A percentile compares a stretch with the other conserved stretches of the same genome.
Conservation (phyloP, 1,284 basidiomycete genomes). For the Blastosporella zonata region DNA sequence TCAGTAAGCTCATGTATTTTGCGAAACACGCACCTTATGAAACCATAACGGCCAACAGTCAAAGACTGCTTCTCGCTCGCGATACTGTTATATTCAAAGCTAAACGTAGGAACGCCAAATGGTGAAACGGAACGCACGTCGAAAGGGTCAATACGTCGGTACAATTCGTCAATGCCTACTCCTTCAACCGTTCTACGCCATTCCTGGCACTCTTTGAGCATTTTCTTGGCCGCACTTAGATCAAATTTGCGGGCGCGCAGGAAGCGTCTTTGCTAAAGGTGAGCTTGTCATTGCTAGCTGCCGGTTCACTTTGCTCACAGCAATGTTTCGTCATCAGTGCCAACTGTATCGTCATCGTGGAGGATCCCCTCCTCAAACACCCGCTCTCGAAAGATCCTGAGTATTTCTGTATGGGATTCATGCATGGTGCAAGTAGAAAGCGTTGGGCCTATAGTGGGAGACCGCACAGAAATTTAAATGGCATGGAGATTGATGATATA, state of each 20-base stretch:
- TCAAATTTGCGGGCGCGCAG: conserved; percentile 47
- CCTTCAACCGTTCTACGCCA: conserved; percentile 53
- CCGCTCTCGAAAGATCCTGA: conserved; percentile 45
- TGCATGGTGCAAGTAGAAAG: conserved; percentile 12
- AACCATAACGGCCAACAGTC: conserved; percentile 74
- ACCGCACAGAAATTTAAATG: background rate
- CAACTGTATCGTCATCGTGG: conserved; percentile 59
- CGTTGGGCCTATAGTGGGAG: background rate
- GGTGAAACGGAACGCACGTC: conserved; percentile 41
- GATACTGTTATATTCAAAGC: conserved; percentile 49
- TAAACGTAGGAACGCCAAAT: conserved; percentile 1
- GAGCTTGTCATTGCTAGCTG: conserved; percentile 1
- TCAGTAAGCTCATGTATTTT: background rate
- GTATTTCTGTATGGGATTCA: conserved; percentile 27
- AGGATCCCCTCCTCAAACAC: conserved; percentile 51
- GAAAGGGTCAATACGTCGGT: conserved; percentile 46
- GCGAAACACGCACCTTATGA: conserved; percentile 52
- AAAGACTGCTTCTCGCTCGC: conserved; percentile 63
- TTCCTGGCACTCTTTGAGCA: conserved; percentile 42
- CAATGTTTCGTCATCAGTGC: conserved; percentile 61
- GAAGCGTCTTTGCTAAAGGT: conserved; percentile 49
- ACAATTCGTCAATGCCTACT: conserved; percentile 53
- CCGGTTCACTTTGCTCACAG: conserved; percentile 37
- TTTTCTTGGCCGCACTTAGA: conserved; percentile 25
- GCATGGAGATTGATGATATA: background rate